phyloP scores from a whole-genome alignment of 73 alveolate genomes.

The Paramecium pentaurelia region DNA sequence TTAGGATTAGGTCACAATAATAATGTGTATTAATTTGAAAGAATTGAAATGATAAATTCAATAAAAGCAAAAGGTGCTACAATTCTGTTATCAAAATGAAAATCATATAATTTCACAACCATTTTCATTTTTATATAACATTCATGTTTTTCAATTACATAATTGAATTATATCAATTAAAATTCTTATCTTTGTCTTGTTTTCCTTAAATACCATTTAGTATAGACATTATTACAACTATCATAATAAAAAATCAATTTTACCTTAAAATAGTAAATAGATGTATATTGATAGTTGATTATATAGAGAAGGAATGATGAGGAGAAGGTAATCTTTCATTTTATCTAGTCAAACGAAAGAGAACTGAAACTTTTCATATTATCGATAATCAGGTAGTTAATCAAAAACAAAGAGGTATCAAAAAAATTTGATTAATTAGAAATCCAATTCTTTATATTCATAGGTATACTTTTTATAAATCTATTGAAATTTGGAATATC shows the following conservation, averaged over 20 bases:
- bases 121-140: background rate
- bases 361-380: conserved; percentile 37
- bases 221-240: too few relatives aligned
- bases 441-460: too few relatives aligned
- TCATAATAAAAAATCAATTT: too few relatives aligned
- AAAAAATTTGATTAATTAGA: background rate
- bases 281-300: too few relatives aligned
- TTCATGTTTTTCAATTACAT: background rate
- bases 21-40: conserved; percentile 46
- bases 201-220: background rate
- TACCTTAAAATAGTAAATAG: too few relatives aligned
- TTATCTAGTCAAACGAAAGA: conserved; percentile 62
- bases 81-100: background rate
- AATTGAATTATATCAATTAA: too few relatives aligned
- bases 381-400: background rate
- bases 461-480: too few relatives aligned
- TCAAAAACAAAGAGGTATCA: conserved; percentile 28
- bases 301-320: conserved; percentile 74
- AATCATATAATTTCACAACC: background rate
- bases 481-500: background rate
- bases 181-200: background rate
- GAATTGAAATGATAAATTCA: background rate
- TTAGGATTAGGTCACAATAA: conserved; percentile 64
- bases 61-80: background rate
- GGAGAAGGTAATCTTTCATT: conserved; percentile 65